phyloP scores from a whole-genome alignment of 2,329 filamentous ascomycete genomes.

The Grosmannia clavigera region DNA sequence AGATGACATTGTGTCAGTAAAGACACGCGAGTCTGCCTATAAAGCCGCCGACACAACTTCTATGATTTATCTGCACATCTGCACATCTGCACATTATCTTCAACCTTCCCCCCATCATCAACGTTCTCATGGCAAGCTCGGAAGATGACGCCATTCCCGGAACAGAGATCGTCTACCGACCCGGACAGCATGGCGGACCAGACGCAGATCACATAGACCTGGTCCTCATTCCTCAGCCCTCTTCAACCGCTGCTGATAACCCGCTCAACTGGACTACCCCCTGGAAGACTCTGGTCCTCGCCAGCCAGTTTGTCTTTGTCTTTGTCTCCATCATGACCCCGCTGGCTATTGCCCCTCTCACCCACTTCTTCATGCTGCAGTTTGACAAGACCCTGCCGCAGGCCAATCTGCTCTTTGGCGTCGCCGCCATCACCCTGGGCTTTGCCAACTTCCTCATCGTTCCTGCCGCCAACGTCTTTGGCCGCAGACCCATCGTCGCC shows the following conservation, averaged over 20 bases:
- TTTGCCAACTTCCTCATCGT: conserved; percentile 23
- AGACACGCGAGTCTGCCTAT: background rate
- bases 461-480: conserved; percentile 19
- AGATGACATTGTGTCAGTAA: too few species aligned
- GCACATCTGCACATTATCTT: background rate
- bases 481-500: conserved; percentile 20
- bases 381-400: conserved; percentile 20
- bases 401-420: conserved; percentile 22
- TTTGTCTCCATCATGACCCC: conserved; percentile 23
- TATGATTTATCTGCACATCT: too few species aligned
- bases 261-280: conserved; percentile 18
- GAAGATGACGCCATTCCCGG: background rate
- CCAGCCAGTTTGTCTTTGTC: conserved; percentile 21
- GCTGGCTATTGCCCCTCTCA: conserved; percentile 22
- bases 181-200: background rate
- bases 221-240: background rate
- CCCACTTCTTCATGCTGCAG: conserved; percentile 21
- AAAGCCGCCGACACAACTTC: background rate
- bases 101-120: background rate
- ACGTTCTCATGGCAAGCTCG: background rate
- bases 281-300: conserved; percentile 21
- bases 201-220: background rate
- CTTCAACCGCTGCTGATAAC: background rate
- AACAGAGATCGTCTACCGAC: background rate
- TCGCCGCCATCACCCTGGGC: conserved; percentile 20